Conservation (phyloP, 305 asterid genomes). For the Fraxinus floribunda region DNA sequence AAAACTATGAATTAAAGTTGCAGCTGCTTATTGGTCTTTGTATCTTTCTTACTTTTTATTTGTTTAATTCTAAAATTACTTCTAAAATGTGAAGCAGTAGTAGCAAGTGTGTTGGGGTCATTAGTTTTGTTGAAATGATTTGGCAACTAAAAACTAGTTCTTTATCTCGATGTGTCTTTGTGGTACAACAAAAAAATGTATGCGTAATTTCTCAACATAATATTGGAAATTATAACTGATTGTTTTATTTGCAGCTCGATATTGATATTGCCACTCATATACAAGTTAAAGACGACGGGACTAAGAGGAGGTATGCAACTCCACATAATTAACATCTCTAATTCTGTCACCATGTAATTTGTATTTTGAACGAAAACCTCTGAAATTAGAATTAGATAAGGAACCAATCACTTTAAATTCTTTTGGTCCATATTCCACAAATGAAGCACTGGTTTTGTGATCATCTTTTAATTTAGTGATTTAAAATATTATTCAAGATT, state of each 20-base stretch:
- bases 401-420: not conserved
- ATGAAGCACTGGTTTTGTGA: not conserved
- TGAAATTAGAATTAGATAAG: slow-evolving; percentile 1
- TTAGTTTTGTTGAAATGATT: not conserved
- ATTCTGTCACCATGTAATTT: not conserved
- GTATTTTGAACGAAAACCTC: not conserved
- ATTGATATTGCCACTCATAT: slow-evolving; percentile 79
- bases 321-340: not conserved
- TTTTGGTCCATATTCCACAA: slow-evolving; percentile 16
- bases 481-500: not conserved
- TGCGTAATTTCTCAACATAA: not conserved
- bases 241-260: slow-evolving; percentile 53
- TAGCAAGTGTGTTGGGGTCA: not conserved
- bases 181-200: not conserved
- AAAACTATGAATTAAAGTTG: slow-evolving; percentile 1
- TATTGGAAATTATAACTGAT: not conserved
- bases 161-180: slow-evolving; percentile 5
- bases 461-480: not conserved
- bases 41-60: not conserved
- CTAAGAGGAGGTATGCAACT: slow-evolving; percentile 61
- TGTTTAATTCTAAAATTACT: not conserved
- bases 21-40: not conserved
- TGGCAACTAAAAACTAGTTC: not conserved
- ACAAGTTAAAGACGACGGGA: slow-evolving; percentile 87
- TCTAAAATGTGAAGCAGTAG: slow-evolving; percentile 7